Evolutionary conservation across 148 eudicot species (phyloP).

Genomic region (Polygonum aviculare): DNA sequence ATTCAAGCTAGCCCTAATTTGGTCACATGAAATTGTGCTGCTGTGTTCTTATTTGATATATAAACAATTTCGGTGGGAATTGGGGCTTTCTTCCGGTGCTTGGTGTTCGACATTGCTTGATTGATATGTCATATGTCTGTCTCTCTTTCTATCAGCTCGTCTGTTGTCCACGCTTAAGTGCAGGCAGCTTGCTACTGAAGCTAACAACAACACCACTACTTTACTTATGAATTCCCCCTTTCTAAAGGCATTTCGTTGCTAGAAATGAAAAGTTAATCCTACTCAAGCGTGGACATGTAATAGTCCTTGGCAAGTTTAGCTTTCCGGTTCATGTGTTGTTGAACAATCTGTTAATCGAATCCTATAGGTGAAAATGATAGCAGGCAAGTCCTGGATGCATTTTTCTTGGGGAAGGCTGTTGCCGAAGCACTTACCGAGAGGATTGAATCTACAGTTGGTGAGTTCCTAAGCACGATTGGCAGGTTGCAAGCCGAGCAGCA

Average conservation of each 20-base stretch:
- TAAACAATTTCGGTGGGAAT: background rate
- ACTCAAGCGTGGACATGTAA: too few species aligned
- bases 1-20: background rate
- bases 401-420: conserved; percentile 92
- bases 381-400: conserved; percentile 77
- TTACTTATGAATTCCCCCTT: background rate
- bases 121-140: background rate
- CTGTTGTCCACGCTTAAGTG: background rate
- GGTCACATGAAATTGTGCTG: background rate
- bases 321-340: background rate
- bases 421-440: conserved; percentile 86
- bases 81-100: background rate
- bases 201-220: background rate
- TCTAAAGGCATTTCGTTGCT: background rate
- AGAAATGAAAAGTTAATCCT: background rate
- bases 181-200: background rate
- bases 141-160: background rate
- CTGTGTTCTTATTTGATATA: background rate
- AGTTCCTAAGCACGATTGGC: conserved; percentile 70
- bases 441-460: conserved; percentile 84
- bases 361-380: conserved; percentile 71
- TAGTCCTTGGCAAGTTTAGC: too few species aligned
- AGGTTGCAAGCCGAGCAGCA: conserved; percentile 95
- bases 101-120: background rate
- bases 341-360: background rate